Conservation (phyloP, 192 early-diverging fungal species). For the Linnemannia exigua region DNA sequence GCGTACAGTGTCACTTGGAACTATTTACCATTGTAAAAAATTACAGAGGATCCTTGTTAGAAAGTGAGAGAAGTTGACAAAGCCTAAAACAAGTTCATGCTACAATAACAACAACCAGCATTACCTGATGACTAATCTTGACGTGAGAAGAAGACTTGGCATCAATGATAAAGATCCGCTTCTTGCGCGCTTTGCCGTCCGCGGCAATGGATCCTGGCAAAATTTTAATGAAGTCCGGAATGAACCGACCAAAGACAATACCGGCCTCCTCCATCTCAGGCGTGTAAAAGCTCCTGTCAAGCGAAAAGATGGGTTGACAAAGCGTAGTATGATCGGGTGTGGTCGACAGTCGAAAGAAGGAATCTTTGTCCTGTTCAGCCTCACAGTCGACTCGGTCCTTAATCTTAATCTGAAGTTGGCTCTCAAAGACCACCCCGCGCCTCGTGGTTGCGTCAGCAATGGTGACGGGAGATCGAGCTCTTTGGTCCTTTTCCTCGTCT, state of each 20-base stretch:
- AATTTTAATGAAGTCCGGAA: constrained; percentile 46
- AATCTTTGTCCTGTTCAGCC: constrained; percentile 31
- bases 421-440: constrained; percentile 33
- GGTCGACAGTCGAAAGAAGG: constrained; percentile 40
- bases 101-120: no score
- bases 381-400: constrained; percentile 34
- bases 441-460: constrained; percentile 25
- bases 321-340: constrained; percentile 18
- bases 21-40: constrained; percentile 3
- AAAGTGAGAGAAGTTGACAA: neutral
- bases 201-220: constrained; percentile 14
- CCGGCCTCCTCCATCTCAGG: constrained; percentile 35
- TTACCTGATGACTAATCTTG: constrained; percentile 52
- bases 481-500: neutral
- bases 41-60: no score
- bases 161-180: constrained; percentile 46
- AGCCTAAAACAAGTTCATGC: neutral
- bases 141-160: constrained; percentile 47
- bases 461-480: neutral
- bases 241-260: constrained; percentile 44
- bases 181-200: constrained; percentile 24
- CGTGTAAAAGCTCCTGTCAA: constrained; percentile 36
- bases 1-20: constrained; percentile 53
- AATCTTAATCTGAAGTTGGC: constrained; percentile 14
- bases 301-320: constrained; percentile 40